A percentile compares a stretch with the other conserved stretches of the same genome.
These are phyloP conservation scores for Trichoderma sp. DNA, from an alignment of 2,329 filamentous ascomycete genomes.

Conservation along the genomic window DNA sequence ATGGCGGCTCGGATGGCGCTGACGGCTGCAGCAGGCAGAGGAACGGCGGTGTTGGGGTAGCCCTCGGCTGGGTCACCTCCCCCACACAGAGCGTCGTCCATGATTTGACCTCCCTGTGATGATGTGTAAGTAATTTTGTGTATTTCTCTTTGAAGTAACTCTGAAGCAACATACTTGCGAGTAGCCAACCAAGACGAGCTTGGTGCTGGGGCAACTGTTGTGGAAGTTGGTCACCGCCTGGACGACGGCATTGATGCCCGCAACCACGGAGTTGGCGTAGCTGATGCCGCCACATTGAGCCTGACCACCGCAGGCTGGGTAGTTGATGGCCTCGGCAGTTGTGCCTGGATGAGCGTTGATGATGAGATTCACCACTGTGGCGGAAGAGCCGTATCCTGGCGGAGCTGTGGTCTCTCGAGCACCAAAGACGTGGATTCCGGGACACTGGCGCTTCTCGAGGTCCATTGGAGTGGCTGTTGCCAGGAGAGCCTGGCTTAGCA, in stretches of 20 bases:
- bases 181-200: slow-evolving; percentile 64
- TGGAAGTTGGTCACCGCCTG: slow-evolving; percentile 59
- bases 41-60: slow-evolving; percentile 47
- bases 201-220: slow-evolving; percentile 56
- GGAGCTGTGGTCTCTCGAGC: slow-evolving; percentile 53
- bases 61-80: slow-evolving; percentile 54
- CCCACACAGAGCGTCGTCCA: slow-evolving; percentile 66
- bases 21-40: slow-evolving; percentile 51
- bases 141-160: not conserved
- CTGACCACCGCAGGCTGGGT: slow-evolving; percentile 66
- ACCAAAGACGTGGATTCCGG: slow-evolving; percentile 48
- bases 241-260: slow-evolving; percentile 23
- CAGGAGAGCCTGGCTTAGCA: slow-evolving; percentile 22
- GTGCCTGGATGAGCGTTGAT: slow-evolving; percentile 51
- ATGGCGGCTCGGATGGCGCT: slow-evolving; percentile 64
- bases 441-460: slow-evolving; percentile 27
- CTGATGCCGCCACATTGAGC: slow-evolving; percentile 58
- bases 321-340: slow-evolving; percentile 57
- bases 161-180: slow-evolving; percentile 51
- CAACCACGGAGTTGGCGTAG: slow-evolving; percentile 56
- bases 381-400: slow-evolving; percentile 55
- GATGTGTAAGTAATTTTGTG: not conserved
- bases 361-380: slow-evolving; percentile 54
- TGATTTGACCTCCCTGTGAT: slow-evolving; percentile 60
- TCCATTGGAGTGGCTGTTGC: slow-evolving; percentile 8